Conservation (phyloP, 371 early-diverging fungal genomes). For the Zychaea mexicana region DNA sequence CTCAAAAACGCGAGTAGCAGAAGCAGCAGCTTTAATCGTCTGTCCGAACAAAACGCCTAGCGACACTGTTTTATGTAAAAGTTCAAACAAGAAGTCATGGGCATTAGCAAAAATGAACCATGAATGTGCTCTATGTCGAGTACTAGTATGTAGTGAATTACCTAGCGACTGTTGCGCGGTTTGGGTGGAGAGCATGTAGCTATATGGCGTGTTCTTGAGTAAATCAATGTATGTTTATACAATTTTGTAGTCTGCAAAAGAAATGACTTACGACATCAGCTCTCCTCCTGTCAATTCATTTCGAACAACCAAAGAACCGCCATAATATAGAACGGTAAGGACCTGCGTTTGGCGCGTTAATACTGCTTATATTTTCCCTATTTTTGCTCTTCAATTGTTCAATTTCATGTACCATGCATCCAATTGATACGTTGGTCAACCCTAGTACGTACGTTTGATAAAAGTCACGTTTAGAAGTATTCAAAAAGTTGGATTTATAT, state of each 20-base stretch:
- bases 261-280: constrained; percentile 65
- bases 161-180: constrained; percentile 75
- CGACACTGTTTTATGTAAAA: constrained; percentile 33
- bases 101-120: neutral
- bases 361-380: neutral
- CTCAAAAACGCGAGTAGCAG: constrained; percentile 74
- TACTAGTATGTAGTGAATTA: no score
- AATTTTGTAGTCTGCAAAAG: no score
- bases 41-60: constrained; percentile 81
- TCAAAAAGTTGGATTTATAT: neutral
- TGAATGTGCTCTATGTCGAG: no score
- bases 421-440: constrained; percentile 70
- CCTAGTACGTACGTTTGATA: constrained; percentile 36
- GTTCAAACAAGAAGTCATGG: no score
- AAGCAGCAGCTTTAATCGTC: constrained; percentile 67
- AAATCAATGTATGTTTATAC: neutral
- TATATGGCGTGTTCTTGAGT: no score
- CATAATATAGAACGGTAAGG: constrained; percentile 72
- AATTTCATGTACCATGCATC: constrained; percentile 56
- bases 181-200: constrained; percentile 78
- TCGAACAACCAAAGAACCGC: constrained; percentile 70
- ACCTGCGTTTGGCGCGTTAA: constrained; percentile 16
- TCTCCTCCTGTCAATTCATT: constrained; percentile 72
- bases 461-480: neutral
- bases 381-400: neutral